Conservation (phyloP, 1,284 basidiomycete genomes). For the Rhodotorula mucilaginosa region DNA sequence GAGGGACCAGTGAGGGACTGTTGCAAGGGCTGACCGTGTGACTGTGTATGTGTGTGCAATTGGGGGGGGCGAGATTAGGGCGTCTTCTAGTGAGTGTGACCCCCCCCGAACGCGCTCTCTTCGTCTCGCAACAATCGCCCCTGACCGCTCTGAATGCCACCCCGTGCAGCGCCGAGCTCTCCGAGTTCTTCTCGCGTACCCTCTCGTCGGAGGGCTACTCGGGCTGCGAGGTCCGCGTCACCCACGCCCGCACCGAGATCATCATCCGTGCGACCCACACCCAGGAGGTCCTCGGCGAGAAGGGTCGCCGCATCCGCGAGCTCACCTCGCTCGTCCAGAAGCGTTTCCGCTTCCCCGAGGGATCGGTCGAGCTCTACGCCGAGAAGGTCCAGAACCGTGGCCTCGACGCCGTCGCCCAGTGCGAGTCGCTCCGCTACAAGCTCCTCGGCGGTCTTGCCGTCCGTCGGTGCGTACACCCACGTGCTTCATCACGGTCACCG, state of each 20-base stretch:
- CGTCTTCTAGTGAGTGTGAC: conserved; percentile 39
- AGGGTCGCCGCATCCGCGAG: conserved; percentile 98
- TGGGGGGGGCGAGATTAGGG: conserved; percentile 13
- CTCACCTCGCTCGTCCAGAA: conserved; percentile 98
- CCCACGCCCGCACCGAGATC: conserved; percentile 99
- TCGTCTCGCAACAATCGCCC: too few relatives aligned
- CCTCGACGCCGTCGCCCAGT: conserved; percentile 97
- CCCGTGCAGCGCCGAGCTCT: conserved; percentile 41
- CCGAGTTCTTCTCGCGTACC: conserved; percentile 72
- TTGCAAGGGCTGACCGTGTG: not conserved
- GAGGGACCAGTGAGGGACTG: not conserved
- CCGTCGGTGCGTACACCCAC: conserved; percentile 66
- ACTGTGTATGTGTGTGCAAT: not conserved
- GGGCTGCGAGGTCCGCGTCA: conserved; percentile 99
- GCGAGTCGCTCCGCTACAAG: conserved; percentile 98
- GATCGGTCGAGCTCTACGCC: conserved; percentile 97
- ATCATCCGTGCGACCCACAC: conserved; percentile 99
- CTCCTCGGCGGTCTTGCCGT: conserved; percentile 99
- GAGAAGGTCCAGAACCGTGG: conserved; percentile 99
- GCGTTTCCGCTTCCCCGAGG: conserved; percentile 99
- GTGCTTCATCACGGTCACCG: not conserved
- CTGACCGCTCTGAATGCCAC: not conserved
- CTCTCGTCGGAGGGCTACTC: conserved; percentile 99
- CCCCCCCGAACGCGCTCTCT: not conserved
- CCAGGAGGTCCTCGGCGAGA: conserved; percentile 99